Evolutionary conservation across 768 basidiomycete genomes (phyloP).

Genomic region (Boletus rubropictus): DNA sequence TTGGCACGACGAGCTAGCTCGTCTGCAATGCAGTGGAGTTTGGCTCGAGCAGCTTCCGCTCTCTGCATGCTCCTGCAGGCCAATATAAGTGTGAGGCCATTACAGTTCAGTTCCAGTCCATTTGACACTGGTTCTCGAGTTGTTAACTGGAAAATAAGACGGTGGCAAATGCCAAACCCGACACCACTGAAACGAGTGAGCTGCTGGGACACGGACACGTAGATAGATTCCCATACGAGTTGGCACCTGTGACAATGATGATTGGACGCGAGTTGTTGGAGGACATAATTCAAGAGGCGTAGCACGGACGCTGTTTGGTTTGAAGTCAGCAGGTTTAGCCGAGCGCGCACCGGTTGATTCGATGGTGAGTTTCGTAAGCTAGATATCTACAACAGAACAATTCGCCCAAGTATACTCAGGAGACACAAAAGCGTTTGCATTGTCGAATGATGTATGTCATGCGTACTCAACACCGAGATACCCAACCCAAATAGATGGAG

Average conservation of each 20-base stretch:
- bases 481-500: not conserved
- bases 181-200: slow-evolving; percentile 59
- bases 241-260: slow-evolving; percentile 66
- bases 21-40: slow-evolving; percentile 52
- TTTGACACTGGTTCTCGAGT: slow-evolving; percentile 33
- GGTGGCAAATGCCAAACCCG: slow-evolving; percentile 78
- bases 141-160: slow-evolving; percentile 67
- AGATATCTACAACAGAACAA: not conserved
- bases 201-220: not conserved
- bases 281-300: slow-evolving; percentile 23
- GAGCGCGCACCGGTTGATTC: too few species aligned
- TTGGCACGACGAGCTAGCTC: slow-evolving; percentile 40
- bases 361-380: not conserved
- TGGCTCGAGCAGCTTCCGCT: slow-evolving; percentile 55
- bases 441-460: not conserved
- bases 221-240: slow-evolving; percentile 40
- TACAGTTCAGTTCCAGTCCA: slow-evolving; percentile 30
- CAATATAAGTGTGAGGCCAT: slow-evolving; percentile 69
- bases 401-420: not conserved
- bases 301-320: too few species aligned
- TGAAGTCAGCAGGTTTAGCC: too few species aligned
- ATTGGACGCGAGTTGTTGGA: slow-evolving; percentile 35
- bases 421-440: not conserved
- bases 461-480: not conserved
- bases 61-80: slow-evolving; percentile 67